Evolutionary conservation across 1,284 basidiomycete genomes (phyloP), one percentile per base, ranked within the genome.

Genomic region (Sphaerobolus stellatus): DNA sequence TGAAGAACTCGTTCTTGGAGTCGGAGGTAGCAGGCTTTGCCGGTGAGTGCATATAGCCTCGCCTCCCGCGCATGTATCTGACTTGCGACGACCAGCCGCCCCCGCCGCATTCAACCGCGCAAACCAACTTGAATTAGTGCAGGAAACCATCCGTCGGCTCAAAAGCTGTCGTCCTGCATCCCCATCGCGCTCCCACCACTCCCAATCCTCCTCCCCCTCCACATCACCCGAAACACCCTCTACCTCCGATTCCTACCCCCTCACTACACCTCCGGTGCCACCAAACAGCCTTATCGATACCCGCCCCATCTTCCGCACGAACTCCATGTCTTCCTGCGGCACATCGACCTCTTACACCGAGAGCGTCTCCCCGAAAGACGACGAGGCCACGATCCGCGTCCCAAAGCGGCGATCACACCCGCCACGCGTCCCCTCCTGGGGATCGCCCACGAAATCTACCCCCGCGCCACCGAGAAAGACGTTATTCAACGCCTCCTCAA

Each of bases 1-100:
- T 82, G 60, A 71, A 75, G 49, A 53, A 53, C 27, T 48, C 44
- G 11, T 53, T 47, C 22, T 13, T 53, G 28, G 52, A 53, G 44
- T 34, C 28, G 29, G 44, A 53, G 16, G 28, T 29, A 30, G 41
- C 24, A 7, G 45, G 52, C 16, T 53, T 53, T 28, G 20, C 31
- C 4, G 52, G 52, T 53, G 2, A 53, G 52, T 38, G 11, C 29
- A 29, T 5, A 7, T 22, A 22, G 27, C 3, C 5, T 20, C 20
- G 18, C 4, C 18, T 5, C 34, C 11, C 14, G 27, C 14, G 11
- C 20, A 28, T 25, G 25, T 28, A n/a, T 13, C 31, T 50, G 22
- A 40, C 11, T 7, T 43, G n/a, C 38, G 20, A 4, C 50, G 11
- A 31, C 9, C 34, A 53, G 44, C 44, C 20, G 52, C 52, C 3